Conservation (phyloP, 345 rosid genomes). For the Jatropha curcas region DNA sequence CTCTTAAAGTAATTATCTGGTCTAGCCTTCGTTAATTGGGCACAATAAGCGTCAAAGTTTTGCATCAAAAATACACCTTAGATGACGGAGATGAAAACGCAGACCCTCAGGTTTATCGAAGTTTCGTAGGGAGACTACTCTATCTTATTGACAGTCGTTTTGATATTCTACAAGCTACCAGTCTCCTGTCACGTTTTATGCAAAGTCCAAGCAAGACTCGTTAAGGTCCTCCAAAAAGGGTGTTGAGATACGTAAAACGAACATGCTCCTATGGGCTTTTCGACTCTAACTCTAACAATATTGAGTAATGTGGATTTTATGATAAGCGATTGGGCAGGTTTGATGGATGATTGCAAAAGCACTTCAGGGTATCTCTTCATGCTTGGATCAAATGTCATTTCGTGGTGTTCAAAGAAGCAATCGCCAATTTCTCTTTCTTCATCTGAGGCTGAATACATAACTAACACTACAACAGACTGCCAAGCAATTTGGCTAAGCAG, state of each 20-base stretch:
- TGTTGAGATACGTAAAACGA: no score
- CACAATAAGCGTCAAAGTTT: no score
- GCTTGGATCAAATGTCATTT: neutral
- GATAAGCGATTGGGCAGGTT: neutral
- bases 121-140: neutral
- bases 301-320: neutral
- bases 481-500: neutral
- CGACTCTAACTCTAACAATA: neutral
- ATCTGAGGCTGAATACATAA: neutral
- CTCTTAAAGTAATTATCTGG: no score
- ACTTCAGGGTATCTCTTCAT: neutral
- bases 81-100: neutral
- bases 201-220: no score
- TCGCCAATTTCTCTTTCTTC: neutral
- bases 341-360: neutral
- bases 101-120: neutral
- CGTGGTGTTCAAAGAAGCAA: slow-evolving; percentile 7
- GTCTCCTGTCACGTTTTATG: no score
- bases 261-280: neutral
- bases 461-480: no score
- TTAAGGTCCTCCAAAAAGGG: no score
- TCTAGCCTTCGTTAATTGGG: no score
- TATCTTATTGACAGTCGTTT: neutral
- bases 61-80: neutral
- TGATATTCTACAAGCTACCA: neutral